Evolutionary conservation across 2,329 filamentous ascomycete species (phyloP).

Genomic region (Byssothecium circinans): DNA sequence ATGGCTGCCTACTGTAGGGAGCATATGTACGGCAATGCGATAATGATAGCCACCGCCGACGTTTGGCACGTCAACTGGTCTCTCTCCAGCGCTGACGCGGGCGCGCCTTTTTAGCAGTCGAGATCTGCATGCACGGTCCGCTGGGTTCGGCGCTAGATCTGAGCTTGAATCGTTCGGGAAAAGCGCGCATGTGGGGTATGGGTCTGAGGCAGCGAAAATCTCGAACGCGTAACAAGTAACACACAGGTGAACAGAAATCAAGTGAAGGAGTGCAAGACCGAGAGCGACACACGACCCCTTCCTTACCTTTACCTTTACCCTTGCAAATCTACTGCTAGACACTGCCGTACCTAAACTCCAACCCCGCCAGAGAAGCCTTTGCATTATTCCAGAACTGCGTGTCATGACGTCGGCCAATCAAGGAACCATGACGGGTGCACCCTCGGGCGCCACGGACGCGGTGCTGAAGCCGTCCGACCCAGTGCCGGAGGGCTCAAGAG

Average conservation of each 20-base stretch:
- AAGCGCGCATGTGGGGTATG: slow-evolving; percentile 1
- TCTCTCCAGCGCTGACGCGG: background rate
- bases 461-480: slow-evolving; percentile 84
- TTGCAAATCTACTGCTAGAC: too few species aligned
- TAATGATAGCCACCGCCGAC: too few species aligned
- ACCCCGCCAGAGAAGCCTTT: too few species aligned
- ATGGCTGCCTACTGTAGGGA: too few species aligned
- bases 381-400: slow-evolving; percentile 6
- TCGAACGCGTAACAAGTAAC: background rate
- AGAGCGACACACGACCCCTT: background rate
- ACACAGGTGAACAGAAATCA: too few species aligned
- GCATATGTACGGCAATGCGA: too few species aligned
- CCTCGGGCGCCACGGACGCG: slow-evolving; percentile 64
- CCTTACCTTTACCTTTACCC: background rate
- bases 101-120: background rate
- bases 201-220: background rate
- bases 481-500: slow-evolving; percentile 74
- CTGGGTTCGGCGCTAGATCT: background rate
- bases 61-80: too few species aligned
- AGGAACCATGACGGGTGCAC: slow-evolving; percentile 33
- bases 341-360: too few species aligned
- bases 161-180: background rate
- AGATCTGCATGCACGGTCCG: background rate
- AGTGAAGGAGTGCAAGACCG: background rate
- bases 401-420: slow-evolving; percentile 27